Base-by-base conservation (phyloP, 768 basidiomycete genomes). In the Calocybe indica region DNA sequence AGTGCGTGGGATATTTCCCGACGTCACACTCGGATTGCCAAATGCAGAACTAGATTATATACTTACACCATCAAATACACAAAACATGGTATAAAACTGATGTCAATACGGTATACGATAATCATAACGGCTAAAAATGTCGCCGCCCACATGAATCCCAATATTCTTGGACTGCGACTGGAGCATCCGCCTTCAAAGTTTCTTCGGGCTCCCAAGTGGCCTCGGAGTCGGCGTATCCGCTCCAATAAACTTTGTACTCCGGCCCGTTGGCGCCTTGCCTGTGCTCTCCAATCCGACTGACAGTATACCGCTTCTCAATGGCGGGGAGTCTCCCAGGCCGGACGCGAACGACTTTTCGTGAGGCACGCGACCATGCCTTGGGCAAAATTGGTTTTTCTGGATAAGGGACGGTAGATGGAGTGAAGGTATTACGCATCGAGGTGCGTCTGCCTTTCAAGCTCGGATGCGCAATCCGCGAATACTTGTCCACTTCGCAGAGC, bases 401-500 rank as follows among this genome's bases (percentile, higher is more conserved):
- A 52, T 52, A 61, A 31, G 40, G 45, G 6, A 46, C 50, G 10
- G 52, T 53, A 7, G 62, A 60, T 5, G 70, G 55, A 8, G 53
- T 57, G 53, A 74, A 83, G 0, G 49, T 46, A 9, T 70, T 67
- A 5, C 60, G 64, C 31, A 78, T 56, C 47, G 73, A 56, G 12
- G 54, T 66, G 38, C 76, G 69, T 38, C 57, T 65, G 30, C 71
- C 74, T 48, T 66, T 70, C 47, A 81, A 57, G 8, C 62, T 36
- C 3, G 79, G 77, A 59, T 80, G 75, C 13, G 63, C 68, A n/a
- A 66, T 66, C 40, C 87, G 82, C 37, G 79, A 70, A 57, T 89
- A 90, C 58, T 89, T 87, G 65, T 88, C 85, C 39, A 84, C 71
- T 59, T 91, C 88, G 64, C 88, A 91, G 11, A 90, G 64, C 1